These are phyloP conservation scores for Poa annua DNA, from an alignment of 176 grass and related monocot species.

Conservation along the genomic window DNA sequence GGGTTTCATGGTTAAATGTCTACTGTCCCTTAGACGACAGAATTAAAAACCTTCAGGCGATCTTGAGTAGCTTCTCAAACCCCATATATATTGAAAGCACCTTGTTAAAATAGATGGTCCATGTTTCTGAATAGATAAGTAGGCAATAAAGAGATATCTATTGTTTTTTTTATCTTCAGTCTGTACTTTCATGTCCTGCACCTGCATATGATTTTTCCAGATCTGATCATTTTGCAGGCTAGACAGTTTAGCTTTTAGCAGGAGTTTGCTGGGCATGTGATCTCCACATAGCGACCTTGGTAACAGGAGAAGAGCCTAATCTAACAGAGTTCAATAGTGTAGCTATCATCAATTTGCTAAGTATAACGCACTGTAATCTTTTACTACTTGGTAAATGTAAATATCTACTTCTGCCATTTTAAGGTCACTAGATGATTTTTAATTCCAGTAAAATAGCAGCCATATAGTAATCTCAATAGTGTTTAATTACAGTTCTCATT, in stretches of 20 bases:
- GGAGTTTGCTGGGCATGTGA: constrained; percentile 29
- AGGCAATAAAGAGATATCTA: background rate
- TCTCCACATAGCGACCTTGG: constrained; percentile 1
- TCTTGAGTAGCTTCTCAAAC: background rate
- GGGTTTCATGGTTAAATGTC: constrained; percentile 5
- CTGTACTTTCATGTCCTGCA: constrained; percentile 2
- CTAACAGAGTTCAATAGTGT: constrained; percentile 11
- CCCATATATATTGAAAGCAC: background rate
- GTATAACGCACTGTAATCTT: constrained; percentile 24
- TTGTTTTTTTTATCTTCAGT: constrained; percentile 22
- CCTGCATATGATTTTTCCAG: constrained; percentile 25
- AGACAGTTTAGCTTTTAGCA: background rate
- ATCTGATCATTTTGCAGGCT: constrained; percentile 19
- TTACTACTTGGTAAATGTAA: background rate
- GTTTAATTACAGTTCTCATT: background rate
- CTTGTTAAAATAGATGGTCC: constrained; percentile 20
- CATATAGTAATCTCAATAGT: constrained; percentile 21
- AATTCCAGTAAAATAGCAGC: background rate
- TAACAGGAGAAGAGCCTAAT: constrained; percentile 28
- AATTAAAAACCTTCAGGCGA: constrained; percentile 3
- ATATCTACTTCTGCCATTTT: constrained; percentile 1
- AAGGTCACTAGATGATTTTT: background rate
- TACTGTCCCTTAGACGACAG: background rate
- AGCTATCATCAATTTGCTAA: constrained; percentile 18
- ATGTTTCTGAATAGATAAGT: background rate